Conservation (phyloP, 148 eudicot species). For the Vaccinium vitisidaea region DNA sequence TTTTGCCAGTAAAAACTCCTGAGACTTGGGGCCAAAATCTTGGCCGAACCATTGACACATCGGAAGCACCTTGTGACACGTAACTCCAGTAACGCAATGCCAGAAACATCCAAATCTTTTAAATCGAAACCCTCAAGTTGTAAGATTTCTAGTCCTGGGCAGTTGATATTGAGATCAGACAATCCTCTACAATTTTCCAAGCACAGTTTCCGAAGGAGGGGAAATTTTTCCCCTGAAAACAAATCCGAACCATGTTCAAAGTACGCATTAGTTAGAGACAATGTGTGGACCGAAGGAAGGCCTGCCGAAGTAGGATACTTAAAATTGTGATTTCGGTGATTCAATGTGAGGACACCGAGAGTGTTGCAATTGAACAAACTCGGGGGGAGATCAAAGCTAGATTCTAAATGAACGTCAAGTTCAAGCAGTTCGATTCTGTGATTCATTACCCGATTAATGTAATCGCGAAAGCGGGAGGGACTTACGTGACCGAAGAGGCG, state of each 20-base stretch:
- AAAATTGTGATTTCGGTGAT: too few species aligned
- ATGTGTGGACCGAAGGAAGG: background rate
- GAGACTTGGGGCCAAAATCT: background rate
- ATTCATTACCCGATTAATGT: background rate
- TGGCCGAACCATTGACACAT: background rate
- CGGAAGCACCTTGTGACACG: background rate
- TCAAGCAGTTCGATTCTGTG: background rate
- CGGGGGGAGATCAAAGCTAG: background rate
- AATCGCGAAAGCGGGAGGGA: background rate
- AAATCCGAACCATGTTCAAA: background rate
- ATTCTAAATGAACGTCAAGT: background rate
- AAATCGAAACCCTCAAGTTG: background rate
- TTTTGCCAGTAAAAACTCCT: background rate
- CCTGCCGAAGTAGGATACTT: background rate
- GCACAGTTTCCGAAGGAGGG: background rate
- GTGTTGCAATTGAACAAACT: background rate
- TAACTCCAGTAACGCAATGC: background rate
- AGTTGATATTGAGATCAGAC: background rate
- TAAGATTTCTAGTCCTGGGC: background rate
- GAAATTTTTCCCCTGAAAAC: background rate
- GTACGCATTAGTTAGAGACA: background rate
- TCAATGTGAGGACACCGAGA: background rate
- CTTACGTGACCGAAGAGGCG: background rate
- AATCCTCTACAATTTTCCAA: background rate
- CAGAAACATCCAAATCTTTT: background rate